Evolutionary conservation across 75 land plant genomes (phyloP), one percentile per base, ranked within the genome.

Genomic region (Pseudotsuga menziesii): DNA sequence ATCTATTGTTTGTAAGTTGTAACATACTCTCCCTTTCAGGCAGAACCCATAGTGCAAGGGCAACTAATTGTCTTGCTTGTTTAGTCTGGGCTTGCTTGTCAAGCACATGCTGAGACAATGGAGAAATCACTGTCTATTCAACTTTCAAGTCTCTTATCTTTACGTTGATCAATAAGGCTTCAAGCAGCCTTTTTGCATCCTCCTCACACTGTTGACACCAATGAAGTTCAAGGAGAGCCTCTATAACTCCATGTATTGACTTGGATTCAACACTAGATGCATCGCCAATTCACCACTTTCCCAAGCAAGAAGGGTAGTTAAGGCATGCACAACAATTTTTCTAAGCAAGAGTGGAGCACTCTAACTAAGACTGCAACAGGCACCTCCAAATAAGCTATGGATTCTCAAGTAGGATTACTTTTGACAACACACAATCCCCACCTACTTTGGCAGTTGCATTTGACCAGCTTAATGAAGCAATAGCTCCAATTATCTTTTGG

Each of bases 241-340:
- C 99, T 35, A 96, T 86, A 26, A 97, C 99, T 44, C 99, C 99
- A 86, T 86, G 83, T 84, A 94, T 94, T 60, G 90, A 94, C 90
- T 94, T 96, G 75, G 90, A 87, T 87, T 89, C 99, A 54, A 97
- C 94, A 82, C 94, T 96, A 26, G 99, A 84, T 78, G 87, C 86
- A 87, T 96, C 99, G 80, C 94, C 99, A 82, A 90, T 87, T 80
- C 99, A 81, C 94, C 99, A 82, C 91, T 87, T 80, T 96, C 99
- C 75, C 94, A 77, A n/a, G 94, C 92, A 36, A 96, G 90, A 27
- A 96, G 83, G 36, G 99, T 94, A 83, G 86, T 93, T 44, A 96
- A 63, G 62, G 97, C 90, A 66, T 94, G 1, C 1, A 29, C 32
- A 29, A 29, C 32, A 29, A 29, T 29, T 29, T 29, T 29, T 29